Evolutionary conservation across 2,329 filamentous ascomycete genomes (phyloP), one percentile per base, ranked within the genome.

Genomic region (Lecanicillium sp.): DNA sequence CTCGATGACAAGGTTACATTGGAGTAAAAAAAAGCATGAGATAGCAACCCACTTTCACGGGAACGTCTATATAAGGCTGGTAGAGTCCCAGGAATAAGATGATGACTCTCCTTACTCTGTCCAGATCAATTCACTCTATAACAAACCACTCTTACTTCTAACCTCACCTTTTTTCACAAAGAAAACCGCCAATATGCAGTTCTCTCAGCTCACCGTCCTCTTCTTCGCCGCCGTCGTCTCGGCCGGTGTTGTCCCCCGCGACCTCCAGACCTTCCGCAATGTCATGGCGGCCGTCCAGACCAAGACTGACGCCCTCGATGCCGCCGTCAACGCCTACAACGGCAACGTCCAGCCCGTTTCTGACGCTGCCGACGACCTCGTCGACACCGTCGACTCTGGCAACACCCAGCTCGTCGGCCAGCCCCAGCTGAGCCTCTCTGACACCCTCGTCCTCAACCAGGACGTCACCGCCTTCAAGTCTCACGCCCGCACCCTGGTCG

Each of bases 381-480:
- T 41, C 27, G 44, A 37, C 37, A 31, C 31, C 20, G 31, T 50
- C 17, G 29, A 31, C 28, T 33, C 37, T 31, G 44, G 47, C 33
- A 44, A 45, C 10, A 27, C 20, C 25, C 17, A 42, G 22, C 40
- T 46, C 29, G 12, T 33, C 29, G 36, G 14, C 17, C 42, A 46
- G 27, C 38, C 39, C 6, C 37, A 43, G 27, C 42, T 50, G 29
- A 48, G 29, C 2, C 44, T 50, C 33, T 42, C 44, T 27, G 48
- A 44, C 22, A 42, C 47, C 5, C 36, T 50, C 17, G 22, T 32
- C 17, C 47, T 50, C 1, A 41, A 47, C 34, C 19, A 29, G 12
- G 36, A 32, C 30, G 48, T 50, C 41, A 36, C 37, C 12, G 32
- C 32, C 17, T 48, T 55, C 13, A 50, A 51, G 33, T 35, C 27